phyloP scores from a whole-genome alignment of 805 yeast genomes.

The Hanseniaspora osmophila region DNA sequence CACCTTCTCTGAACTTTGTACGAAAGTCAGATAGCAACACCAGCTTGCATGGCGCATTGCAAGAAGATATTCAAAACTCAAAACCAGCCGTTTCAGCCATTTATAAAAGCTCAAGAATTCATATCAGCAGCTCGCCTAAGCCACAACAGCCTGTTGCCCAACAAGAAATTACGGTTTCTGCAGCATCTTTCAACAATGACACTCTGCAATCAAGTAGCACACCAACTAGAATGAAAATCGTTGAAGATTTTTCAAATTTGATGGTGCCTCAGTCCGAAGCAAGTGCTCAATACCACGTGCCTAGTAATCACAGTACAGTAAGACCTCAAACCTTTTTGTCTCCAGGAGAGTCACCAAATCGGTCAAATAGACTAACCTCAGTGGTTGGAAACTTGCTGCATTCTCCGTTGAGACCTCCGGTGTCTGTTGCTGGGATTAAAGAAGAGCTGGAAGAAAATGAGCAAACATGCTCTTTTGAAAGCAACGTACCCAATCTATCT shows the following conservation, averaged over 20 bases:
- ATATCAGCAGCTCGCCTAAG: constrained; percentile 17
- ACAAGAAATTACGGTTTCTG: neutral
- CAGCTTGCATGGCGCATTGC: too few species aligned
- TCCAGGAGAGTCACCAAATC: constrained; percentile 7
- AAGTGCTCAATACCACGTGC: constrained; percentile 2
- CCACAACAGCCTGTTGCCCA: neutral
- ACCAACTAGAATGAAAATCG: constrained; percentile 2
- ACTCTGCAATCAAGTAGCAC: constrained; percentile 4
- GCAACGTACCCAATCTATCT: neutral
- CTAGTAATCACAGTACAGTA: neutral
- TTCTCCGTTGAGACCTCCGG: constrained; percentile 18
- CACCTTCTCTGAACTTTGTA: neutral
- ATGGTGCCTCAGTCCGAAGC: neutral
- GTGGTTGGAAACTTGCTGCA: constrained; percentile 21
- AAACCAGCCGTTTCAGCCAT: constrained; percentile 24
- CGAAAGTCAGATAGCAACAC: neutral
- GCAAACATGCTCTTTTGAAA: neutral
- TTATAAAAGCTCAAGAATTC: constrained; percentile 24
- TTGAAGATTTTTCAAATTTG: neutral
- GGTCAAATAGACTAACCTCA: constrained; percentile 17
- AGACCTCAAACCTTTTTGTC: neutral
- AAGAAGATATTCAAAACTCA: constrained; percentile 1
- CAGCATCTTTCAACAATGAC: constrained; percentile 1
- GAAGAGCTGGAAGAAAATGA: constrained; percentile 1
- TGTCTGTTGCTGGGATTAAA: constrained; percentile 3